Evolutionary conservation across 2,329 filamentous ascomycete genomes (phyloP), one percentile per base, ranked within the genome.

Genomic region (Bipolaris gigantea): DNA sequence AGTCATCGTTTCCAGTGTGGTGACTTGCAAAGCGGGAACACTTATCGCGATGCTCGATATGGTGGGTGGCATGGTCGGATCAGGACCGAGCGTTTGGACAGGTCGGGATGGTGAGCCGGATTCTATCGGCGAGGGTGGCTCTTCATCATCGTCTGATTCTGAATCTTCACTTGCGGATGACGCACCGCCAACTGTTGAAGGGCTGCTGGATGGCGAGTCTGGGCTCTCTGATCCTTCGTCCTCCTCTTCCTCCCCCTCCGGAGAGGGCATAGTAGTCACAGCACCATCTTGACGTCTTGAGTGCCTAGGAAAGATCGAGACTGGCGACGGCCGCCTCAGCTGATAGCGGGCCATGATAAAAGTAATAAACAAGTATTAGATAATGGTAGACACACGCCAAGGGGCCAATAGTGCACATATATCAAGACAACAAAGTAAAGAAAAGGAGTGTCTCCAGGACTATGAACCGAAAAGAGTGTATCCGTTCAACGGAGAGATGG

Each of bases 401-500:
- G 50, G 44, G 53, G 52, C 49, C 35, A 32, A 34, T 43, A 40
- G 50, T 39, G 32, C 36, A 53, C 53, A 19, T 44, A 48, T 34
- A 41, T 32, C 46, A 53, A 48, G 42, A 55, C 48, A 35, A 34
- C 39, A 44, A 23, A 49, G 19, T 10, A 43, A 18, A 10, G 35
- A 25, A 45, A 57, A 53, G 47, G 55, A 56, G 52, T 49, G 69
- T 69, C 68, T 27, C 65, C 65, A 65, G 67, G 69, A 71, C 65
- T 48, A 61, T 30, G 51, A 65, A 65, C 52, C 23, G 47, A 64
- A 68, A 50, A 55, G 32, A 59, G 55, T 56, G 49, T 51, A 63
- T 61, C 67, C 69, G 68, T 48, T 72, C 69, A 70, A 71, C 67
- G 66, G 70, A 66, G 47, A 16, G 23, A 39, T 33, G 44, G 50